Base-by-base conservation (phyloP, 306 rosid species). In the Lotus japonicus region DNA sequence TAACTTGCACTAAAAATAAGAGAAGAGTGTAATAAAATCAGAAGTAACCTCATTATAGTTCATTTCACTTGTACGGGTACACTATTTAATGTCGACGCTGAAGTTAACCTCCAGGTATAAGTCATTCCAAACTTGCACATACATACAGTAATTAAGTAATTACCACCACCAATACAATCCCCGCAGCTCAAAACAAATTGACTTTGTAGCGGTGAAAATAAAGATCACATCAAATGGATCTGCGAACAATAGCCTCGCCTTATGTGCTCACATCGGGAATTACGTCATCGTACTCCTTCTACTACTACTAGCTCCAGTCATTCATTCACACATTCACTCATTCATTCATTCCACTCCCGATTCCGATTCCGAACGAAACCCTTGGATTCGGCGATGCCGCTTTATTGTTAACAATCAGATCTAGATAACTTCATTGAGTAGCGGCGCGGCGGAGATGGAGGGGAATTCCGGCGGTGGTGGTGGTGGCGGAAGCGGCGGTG, bases 381-480 rank as follows among this genome's bases (percentile, higher is more conserved):
- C 23, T 21, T 3, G 23, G 23, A 21, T 21, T 21, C 23, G 23
- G 23, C 3, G 23, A 21, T 21, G 23, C 23, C 23, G 23, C 23
- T 21, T 3, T 21, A 21, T 21, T 21, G 23, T 26, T 26, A 26
- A 26, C 33, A 26, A 26, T 26, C 33, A 26, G n/a, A n/a, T n/a
- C n/a, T n/a, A n/a, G n/a, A n/a, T n/a, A n/a, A n/a, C n/a, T n/a
- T n/a, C n/a, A n/a, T n/a, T n/a, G n/a, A n/a, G n/a, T n/a, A n/a
- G n/a, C n/a, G n/a, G n/a, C n/a, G n/a, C 1, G 12, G 4, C 2
- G 33, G 33, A 26, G 33, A 76, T 92, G 98, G 98, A 92, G 77
- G 96, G 90, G 14, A 89, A 59, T 70, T 82, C 94, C 1, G 86
- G 85, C 0, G 91, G 70, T 0, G 81, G 74, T 0, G 82, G 79